phyloP scores from a whole-genome alignment of 257 asterid genomes.

The Ehretia macrophylla region DNA sequence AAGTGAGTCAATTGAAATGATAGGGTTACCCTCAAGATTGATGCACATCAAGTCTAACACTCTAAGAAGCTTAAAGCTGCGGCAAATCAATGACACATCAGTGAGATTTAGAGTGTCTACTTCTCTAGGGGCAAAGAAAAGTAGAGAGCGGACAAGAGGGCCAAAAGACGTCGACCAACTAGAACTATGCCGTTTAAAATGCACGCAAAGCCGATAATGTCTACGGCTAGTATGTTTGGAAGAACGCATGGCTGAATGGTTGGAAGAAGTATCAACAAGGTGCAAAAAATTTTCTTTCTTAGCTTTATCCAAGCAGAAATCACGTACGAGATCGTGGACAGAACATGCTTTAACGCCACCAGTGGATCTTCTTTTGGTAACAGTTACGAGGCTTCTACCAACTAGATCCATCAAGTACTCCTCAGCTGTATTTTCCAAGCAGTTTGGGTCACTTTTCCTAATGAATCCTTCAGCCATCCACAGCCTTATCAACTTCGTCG shows the following conservation, averaged over 20 bases:
- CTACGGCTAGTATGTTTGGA: neutral
- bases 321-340: neutral
- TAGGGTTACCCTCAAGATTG: neutral
- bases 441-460: no score
- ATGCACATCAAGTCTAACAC: neutral
- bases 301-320: neutral
- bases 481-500: neutral
- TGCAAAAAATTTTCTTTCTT: neutral
- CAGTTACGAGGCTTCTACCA: neutral
- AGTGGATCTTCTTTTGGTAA: neutral
- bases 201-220: neutral
- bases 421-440: neutral
- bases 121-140: neutral
- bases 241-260: neutral
- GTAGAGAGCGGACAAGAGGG: neutral
- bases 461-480: neutral
- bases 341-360: neutral
- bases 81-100: neutral
- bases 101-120: no score
- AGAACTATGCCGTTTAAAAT: neutral
- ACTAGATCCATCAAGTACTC: neutral
- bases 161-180: neutral
- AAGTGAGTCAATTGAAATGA: neutral
- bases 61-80: neutral
- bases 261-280: neutral